Percentiles rank a stretch among this genome's conserved stretches.
Conservation (phyloP, 2,329 filamentous ascomycete species). For the Emmonsiellopsis sp. region DNA sequence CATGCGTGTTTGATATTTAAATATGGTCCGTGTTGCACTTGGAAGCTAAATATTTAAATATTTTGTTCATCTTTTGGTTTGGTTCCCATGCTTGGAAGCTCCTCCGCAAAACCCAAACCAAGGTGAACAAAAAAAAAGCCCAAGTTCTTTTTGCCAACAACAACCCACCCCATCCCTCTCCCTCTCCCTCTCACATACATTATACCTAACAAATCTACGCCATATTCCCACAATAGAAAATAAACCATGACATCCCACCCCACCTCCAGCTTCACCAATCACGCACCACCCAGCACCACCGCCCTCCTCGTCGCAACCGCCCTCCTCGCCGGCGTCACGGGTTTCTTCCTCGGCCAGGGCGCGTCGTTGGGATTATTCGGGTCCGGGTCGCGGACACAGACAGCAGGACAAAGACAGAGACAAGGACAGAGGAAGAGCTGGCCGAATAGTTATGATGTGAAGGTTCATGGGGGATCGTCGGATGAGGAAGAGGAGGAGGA, state of each 20-base stretch:
- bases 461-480: conserved; percentile 35
- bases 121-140: no score
- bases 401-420: conserved; percentile 8
- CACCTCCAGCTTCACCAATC: conserved; percentile 18
- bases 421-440: conserved; percentile 27
- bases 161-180: neutral
- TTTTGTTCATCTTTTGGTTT: neutral
- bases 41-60: neutral
- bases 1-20: no score
- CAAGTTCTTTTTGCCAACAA: no score
- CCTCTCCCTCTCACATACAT: neutral
- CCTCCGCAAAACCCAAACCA: no score
- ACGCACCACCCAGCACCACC: conserved; percentile 42
- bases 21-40: no score
- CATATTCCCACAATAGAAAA: no score
- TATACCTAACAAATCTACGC: no score
- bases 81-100: no score
- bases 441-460: conserved; percentile 41
- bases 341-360: conserved; percentile 62
- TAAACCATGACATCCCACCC: conserved; percentile 5
- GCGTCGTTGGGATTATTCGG: conserved; percentile 63
- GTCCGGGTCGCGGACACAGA: conserved; percentile 39
- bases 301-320: conserved; percentile 64
- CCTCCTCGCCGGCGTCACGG: conserved; percentile 63
- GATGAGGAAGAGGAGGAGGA: conserved; percentile 24